Evolutionary conservation across 2,329 filamentous ascomycete species (phyloP).

Genomic region (Dendrostoma leiphaemia): DNA sequence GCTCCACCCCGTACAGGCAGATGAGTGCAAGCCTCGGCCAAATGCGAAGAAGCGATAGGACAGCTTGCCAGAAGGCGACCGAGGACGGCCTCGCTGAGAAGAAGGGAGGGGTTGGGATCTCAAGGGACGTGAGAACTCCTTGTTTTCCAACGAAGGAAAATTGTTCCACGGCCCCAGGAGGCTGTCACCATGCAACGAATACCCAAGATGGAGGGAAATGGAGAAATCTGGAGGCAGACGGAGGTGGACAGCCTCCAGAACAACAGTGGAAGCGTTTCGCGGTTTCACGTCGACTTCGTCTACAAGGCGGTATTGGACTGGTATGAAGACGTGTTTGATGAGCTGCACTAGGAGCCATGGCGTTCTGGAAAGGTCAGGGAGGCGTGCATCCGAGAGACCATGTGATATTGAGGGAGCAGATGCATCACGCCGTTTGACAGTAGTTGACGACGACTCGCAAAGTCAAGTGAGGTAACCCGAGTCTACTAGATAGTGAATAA

Average conservation of each 20-base stretch:
- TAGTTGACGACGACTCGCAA: too few species aligned
- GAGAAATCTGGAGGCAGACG: neutral
- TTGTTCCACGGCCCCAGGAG: too few species aligned
- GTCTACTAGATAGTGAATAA: neutral
- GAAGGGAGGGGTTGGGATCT: too few species aligned
- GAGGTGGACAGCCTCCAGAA: neutral
- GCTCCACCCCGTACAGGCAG: slow-evolving; percentile 70
- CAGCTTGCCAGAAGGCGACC: neutral
- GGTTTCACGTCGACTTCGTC: too few species aligned
- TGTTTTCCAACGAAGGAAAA: too few species aligned
- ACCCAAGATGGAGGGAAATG: too few species aligned
- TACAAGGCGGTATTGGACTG: too few species aligned
- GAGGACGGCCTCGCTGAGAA: too few species aligned
- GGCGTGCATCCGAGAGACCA: neutral
- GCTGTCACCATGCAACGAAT: neutral
- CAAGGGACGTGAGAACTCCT: too few species aligned
- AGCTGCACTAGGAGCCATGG: neutral
- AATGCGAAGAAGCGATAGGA: slow-evolving; percentile 57
- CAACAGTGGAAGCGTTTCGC: too few species aligned
- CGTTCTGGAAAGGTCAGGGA: neutral
- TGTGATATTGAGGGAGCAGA: neutral
- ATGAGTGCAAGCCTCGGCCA: slow-evolving; percentile 62
- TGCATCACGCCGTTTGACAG: too few species aligned
- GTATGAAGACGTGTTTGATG: neutral
- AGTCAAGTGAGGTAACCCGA: too few species aligned